Conservation (phyloP, 345 rosid species). For the Sisymbrium altissimum region DNA sequence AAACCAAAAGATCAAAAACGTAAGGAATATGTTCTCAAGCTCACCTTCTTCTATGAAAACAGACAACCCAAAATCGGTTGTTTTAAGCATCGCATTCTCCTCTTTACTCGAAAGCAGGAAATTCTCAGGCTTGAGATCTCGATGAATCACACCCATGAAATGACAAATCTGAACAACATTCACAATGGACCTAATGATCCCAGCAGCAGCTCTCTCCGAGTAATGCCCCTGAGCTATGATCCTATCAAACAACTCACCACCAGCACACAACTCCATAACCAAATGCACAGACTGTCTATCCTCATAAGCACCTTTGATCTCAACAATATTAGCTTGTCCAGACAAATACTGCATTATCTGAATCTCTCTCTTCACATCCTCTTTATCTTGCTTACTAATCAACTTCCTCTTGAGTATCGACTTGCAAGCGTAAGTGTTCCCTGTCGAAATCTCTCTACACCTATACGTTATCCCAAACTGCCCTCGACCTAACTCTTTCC, state of each 20-base stretch:
- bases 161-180: constrained; percentile 84
- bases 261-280: constrained; percentile 89
- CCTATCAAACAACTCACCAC: constrained; percentile 86
- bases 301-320: constrained; percentile 72
- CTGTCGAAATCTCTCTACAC: constrained; percentile 67
- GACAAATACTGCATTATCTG: constrained; percentile 84
- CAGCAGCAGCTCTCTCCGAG: constrained; percentile 76
- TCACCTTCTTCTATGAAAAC: constrained; percentile 84
- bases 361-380: constrained; percentile 72
- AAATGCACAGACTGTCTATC: constrained; percentile 73
- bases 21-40: background rate
- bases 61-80: constrained; percentile 83
- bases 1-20: background rate
- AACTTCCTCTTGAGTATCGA: constrained; percentile 76
- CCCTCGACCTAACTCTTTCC: constrained; percentile 83
- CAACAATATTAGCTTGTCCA: constrained; percentile 77
- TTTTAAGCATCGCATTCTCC: constrained; percentile 63
- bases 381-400: constrained; percentile 54
- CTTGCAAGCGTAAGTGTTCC: constrained; percentile 67
- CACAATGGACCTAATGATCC: constrained; percentile 54
- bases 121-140: constrained; percentile 93
- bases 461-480: constrained; percentile 78
- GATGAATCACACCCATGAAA: constrained; percentile 84
- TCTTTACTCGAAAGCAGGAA: constrained; percentile 69
- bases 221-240: constrained; percentile 76